Conservation (phyloP, 2,329 filamentous ascomycete species). For the Gliomastix tumulicola region DNA sequence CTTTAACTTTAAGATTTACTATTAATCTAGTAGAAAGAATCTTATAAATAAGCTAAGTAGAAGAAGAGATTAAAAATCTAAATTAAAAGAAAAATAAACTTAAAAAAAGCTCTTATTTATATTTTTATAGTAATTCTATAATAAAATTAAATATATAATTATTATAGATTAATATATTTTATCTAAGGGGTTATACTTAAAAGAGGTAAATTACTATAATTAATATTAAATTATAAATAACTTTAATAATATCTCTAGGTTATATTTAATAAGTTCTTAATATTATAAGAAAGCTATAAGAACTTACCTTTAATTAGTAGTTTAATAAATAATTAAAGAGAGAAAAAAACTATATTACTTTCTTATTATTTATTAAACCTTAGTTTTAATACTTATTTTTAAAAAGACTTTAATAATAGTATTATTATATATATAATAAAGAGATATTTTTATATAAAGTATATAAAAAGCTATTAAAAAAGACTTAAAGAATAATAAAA, state of each 20-base stretch:
- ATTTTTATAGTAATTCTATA: not conserved
- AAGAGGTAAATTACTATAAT: not conserved
- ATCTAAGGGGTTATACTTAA: not conserved
- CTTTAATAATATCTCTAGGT: not conserved
- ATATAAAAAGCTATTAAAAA: not conserved
- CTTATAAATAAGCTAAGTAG: too few relatives aligned
- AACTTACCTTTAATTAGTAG: not conserved
- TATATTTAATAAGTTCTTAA: not conserved
- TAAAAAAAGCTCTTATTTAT: too few relatives aligned
- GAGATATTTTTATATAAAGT: too few relatives aligned
- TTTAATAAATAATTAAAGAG: too few relatives aligned
- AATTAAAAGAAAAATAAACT: too few relatives aligned
- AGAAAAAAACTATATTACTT: too few relatives aligned
- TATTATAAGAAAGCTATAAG: not conserved
- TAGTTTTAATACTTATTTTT: too few relatives aligned
- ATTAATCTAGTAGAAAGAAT: not conserved
- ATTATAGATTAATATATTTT: not conserved
- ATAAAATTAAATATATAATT: not conserved
- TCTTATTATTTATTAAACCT: too few relatives aligned
- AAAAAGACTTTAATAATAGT: too few relatives aligned
- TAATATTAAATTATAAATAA: not conserved
- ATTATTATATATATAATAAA: too few relatives aligned
- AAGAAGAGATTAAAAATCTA: too few relatives aligned
- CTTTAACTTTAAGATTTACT: conserved; percentile 1
- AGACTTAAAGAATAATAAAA: not conserved